Percentiles rank a stretch among this genome's conserved stretches.
These are phyloP conservation scores for Dorcoceras hygrometricum DNA, from an alignment of 257 asterid species.

Conservation along the genomic window DNA sequence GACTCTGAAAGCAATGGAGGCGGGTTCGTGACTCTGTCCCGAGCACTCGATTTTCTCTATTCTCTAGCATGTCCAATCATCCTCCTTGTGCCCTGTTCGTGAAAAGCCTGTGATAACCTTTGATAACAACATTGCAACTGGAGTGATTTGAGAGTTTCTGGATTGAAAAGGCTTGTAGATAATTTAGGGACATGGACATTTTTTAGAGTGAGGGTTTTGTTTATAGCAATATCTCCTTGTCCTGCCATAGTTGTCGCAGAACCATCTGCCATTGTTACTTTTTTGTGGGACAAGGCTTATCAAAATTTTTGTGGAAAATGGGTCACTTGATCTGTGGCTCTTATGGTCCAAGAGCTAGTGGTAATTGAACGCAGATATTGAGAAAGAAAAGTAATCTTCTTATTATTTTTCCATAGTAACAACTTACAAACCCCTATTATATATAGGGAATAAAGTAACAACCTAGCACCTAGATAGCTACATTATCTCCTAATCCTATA, in stretches of 20 bases:
- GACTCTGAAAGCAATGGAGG: neutral
- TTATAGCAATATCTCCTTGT: slow-evolving; percentile 1
- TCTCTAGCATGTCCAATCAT: slow-evolving; percentile 20
- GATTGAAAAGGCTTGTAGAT: slow-evolving; percentile 12
- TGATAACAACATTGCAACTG: neutral
- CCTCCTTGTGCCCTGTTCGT: slow-evolving; percentile 14
- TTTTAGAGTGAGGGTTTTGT: neutral
- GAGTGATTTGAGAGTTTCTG: slow-evolving; percentile 1
- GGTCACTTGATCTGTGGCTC: slow-evolving; percentile 19
- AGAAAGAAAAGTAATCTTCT: too few species aligned
- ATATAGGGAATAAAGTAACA: too few species aligned
- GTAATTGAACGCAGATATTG: too few species aligned
- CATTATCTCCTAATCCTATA: too few species aligned
- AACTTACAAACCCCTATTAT: too few species aligned
- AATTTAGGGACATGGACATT: slow-evolving; percentile 23
- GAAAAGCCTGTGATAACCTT: neutral
- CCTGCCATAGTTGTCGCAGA: slow-evolving; percentile 18
- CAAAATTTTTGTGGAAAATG: neutral
- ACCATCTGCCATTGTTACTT: slow-evolving; percentile 18
- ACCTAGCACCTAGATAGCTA: too few species aligned
- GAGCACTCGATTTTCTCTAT: neutral
- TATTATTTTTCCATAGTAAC: too few species aligned
- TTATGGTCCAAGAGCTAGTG: slow-evolving; percentile 6
- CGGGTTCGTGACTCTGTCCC: neutral
- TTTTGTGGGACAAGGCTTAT: neutral